Evolutionary conservation across 2,329 filamentous ascomycete species (phyloP), one percentile per base, ranked within the genome.

Genomic region (Alternaria atra): DNA sequence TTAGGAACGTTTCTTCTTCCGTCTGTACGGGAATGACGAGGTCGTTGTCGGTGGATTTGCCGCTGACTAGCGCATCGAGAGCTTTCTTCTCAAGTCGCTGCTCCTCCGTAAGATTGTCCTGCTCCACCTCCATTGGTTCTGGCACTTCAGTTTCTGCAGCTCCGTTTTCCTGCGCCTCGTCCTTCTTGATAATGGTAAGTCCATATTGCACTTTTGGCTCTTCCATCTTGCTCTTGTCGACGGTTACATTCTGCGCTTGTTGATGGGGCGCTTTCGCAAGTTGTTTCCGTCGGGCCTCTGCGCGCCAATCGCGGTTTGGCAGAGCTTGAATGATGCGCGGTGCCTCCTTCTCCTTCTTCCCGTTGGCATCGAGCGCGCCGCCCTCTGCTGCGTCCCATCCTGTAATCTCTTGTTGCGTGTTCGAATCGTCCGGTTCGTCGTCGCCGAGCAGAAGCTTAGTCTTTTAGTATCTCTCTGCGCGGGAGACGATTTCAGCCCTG

Each of bases 1-100:
- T 85, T 32, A 84, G 83, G 72, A 93, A 94, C 3, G 88, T 89
- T 60, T 91, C 89, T 65, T 91, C 90, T n/a, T 84, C 84, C 2
- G 69, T 63, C 25, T 84, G 73, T 4, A 75, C 68, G 5, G 80
- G 80, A 13, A 85, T 77, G 0, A 82, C 50, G 29, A 65, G 70
- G 76, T 72, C 51, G 61, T 77, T 23, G 73, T 81, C 63, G 60
- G 73, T 55, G 61, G 77, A 46, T 75, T 78, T 64, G 75, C 82
- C 74, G 27, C 61, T 70, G 6, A 83, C 67, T 10, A 85, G 73
- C 5, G 81, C 81, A 42, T 83, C 80, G 55, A 84, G 76, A 9
- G 83, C 83, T n/a, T 76, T 70, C 60, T 91, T 86, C 59, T 91
- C 88, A 17, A 74, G 69, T 6, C 73, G 58, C 58, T 78, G 60